These are phyloP conservation scores for Aspergillus nomiae DNA, from an alignment of 2,329 filamentous ascomycete genomes.

Conservation along the genomic window DNA sequence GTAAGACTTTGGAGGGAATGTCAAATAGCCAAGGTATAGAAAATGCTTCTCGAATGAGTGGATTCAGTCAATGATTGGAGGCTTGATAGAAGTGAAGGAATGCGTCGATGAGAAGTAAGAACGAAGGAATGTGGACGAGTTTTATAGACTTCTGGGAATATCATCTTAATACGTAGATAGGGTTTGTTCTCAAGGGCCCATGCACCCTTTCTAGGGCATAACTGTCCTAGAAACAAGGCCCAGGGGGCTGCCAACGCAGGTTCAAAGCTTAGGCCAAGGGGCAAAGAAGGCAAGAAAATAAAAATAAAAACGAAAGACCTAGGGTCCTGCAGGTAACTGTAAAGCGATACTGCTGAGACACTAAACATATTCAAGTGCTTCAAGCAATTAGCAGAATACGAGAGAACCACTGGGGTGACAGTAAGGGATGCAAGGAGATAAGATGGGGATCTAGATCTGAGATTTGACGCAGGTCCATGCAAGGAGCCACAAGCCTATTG, in stretches of 20 bases:
- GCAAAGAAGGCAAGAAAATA: background rate
- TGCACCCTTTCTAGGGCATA: background rate
- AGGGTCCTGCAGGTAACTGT: background rate
- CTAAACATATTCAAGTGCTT: background rate
- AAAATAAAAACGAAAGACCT: background rate
- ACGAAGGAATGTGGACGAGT: background rate
- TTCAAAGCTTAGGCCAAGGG: background rate
- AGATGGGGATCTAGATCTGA: constrained; percentile 7
- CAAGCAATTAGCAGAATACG: background rate
- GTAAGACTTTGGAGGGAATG: background rate
- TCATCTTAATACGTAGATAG: background rate
- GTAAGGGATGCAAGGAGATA: constrained; percentile 3
- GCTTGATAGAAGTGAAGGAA: constrained; percentile 7
- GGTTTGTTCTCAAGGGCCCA: background rate
- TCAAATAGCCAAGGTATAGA: background rate
- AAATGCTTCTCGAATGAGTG: constrained; percentile 3
- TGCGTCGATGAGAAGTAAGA: constrained; percentile 7
- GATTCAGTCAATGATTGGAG: constrained; percentile 8
- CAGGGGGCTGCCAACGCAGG: background rate
- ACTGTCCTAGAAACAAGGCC: background rate
- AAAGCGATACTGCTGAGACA: background rate
- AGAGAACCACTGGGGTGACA: background rate
- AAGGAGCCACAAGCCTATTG: constrained; percentile 11
- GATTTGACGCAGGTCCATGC: constrained; percentile 8
- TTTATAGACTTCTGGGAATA: constrained; percentile 9